Evolutionary conservation across 306 rosid genomes (phyloP).

Genomic region (Crotalaria pallida): DNA sequence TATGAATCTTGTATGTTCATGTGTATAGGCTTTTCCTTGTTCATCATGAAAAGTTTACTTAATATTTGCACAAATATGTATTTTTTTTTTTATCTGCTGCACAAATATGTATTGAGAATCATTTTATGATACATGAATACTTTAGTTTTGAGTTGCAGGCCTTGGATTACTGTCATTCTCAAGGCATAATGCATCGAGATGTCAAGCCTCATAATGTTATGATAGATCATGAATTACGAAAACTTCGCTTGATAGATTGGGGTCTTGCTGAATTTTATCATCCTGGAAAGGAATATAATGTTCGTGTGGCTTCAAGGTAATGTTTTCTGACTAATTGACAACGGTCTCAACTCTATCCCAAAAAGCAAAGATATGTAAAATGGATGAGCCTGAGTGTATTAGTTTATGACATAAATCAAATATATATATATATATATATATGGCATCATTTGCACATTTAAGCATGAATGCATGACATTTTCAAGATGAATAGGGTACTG

Average conservation of each 20-base stretch:
- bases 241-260: constrained; percentile 92
- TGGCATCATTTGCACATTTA: neutral
- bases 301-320: constrained; percentile 89
- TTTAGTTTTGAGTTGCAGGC: constrained; percentile 48
- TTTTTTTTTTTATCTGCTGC: no score
- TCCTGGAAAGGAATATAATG: constrained; percentile 87
- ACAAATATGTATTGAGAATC: neutral
- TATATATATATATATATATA: no score
- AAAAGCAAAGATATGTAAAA: neutral
- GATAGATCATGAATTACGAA: constrained; percentile 86
- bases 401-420: neutral
- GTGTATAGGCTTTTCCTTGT: constrained; percentile 9
- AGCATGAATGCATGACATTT: neutral
- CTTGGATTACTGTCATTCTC: constrained; percentile 87
- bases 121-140: constrained; percentile 13
- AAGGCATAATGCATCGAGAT: constrained; percentile 91
- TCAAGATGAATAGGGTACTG: neutral
- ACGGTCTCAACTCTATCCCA: neutral
- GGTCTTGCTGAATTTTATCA: constrained; percentile 93
- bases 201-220: constrained; percentile 92
- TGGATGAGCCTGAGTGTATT: constrained; percentile 1
- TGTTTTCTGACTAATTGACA: neutral
- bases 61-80: neutral
- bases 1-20: constrained; percentile 1
- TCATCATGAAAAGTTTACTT: neutral